Evolutionary conservation across 192 early-diverging fungal genomes (phyloP).

Genomic region (Rhizoclosmatium globosum): DNA sequence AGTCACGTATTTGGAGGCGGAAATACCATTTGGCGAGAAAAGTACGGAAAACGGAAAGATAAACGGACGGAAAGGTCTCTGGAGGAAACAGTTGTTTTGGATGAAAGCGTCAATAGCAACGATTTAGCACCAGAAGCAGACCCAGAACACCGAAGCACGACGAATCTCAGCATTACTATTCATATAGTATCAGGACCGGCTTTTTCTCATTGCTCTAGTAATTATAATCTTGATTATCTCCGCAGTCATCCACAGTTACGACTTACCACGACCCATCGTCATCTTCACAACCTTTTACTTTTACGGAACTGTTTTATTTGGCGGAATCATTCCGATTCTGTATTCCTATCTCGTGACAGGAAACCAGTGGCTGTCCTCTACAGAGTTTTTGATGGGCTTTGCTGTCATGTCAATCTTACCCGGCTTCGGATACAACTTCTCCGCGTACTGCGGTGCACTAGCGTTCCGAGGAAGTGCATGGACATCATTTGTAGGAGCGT

Average conservation of each 20-base stretch:
- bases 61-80: background rate
- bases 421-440: conserved; percentile 75
- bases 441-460: conserved; percentile 70
- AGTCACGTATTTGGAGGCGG: conserved; percentile 33
- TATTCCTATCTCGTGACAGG: conserved; percentile 56
- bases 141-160: too few relatives aligned
- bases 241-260: conserved; percentile 45
- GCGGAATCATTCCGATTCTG: conserved; percentile 65
- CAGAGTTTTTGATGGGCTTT: conserved; percentile 70
- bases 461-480: conserved; percentile 47
- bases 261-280: conserved; percentile 20
- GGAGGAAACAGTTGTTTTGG: background rate
- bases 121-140: too few relatives aligned
- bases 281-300: conserved; percentile 67
- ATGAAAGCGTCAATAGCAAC: too few relatives aligned
- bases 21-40: background rate
- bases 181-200: conserved; percentile 31
- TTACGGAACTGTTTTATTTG: conserved; percentile 68
- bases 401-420: conserved; percentile 67
- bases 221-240: conserved; percentile 61
- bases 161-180: conserved; percentile 10
- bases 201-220: conserved; percentile 51
- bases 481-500: conserved; percentile 54
- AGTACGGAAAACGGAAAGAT: background rate
- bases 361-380: conserved; percentile 59